phyloP scores from a whole-genome alignment of 2,329 filamentous ascomycete genomes.

The Pestalotiopsis sp. region DNA sequence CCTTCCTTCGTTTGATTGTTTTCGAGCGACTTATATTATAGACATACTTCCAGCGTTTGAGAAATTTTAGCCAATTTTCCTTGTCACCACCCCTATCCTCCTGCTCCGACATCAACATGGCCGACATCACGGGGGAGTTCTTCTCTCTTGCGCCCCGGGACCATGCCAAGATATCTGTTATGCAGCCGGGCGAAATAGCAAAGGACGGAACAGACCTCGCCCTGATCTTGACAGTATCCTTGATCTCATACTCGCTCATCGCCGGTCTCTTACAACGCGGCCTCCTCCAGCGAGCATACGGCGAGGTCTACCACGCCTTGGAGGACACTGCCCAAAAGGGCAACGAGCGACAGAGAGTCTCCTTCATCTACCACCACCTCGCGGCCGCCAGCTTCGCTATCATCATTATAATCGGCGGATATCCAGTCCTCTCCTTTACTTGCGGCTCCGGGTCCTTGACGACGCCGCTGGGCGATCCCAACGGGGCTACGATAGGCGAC shows the following conservation, averaged over 20 bases:
- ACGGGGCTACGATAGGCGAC: slow-evolving; percentile 16
- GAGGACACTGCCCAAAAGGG: slow-evolving; percentile 10
- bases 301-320: slow-evolving; percentile 10
- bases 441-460: background rate
- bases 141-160: background rate
- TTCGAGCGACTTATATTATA: background rate
- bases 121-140: background rate
- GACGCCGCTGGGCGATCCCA: slow-evolving; percentile 4
- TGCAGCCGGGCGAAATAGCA: background rate
- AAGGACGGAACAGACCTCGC: slow-evolving; percentile 3
- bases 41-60: background rate
- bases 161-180: background rate
- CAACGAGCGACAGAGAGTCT: slow-evolving; percentile 18
- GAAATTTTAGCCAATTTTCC: background rate
- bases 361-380: slow-evolving; percentile 21
- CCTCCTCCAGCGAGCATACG: slow-evolving; percentile 16
- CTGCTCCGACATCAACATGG: background rate
- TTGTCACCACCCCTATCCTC: background rate
- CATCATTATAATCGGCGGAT: slow-evolving; percentile 15
- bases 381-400: slow-evolving; percentile 17
- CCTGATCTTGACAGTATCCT: slow-evolving; percentile 16
- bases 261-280: slow-evolving; percentile 18
- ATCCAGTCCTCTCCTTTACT: slow-evolving; percentile 17
- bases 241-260: slow-evolving; percentile 16
- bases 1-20: too few relatives aligned